Evolutionary conservation across 805 yeast species (phyloP), one percentile per base, ranked within the genome.

Genomic region (Debaryomyces hansenii): DNA sequence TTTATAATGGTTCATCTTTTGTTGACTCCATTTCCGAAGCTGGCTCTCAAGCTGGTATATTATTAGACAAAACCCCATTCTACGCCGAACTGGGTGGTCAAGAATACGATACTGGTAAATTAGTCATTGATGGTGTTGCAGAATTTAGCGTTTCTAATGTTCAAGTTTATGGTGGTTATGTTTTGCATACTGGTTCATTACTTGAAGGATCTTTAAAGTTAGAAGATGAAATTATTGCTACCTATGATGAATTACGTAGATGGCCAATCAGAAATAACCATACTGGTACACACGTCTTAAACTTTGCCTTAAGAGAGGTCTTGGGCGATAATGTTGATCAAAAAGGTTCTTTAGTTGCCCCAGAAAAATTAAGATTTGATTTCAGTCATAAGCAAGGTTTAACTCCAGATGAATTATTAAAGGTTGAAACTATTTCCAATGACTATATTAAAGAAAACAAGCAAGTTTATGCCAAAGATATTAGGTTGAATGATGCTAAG

Each of bases 31-130:
- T 77, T 28, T 38, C 55, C 15, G 75, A 70, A 31, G 47, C 61
- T 4, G 63, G 57, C 28, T 55, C 60, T 44, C 90, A 87, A 64
- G 70, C 78, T 55, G 99, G 99, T 66, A 69, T 94, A 44, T 66
- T 94, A 41, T 76, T 94, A 49, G 95, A 94, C 65, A 86, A 82
- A 67, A 89, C 98, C 20, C 94, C 95, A 66, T 90, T 94, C 71
- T 94, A 94, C 63, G 98, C 99, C 42, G 99, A 94, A 74, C 95
- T 89, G 71, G 99, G 99, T 82, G 99, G 99, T 63, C 99, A 94
- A 77, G 97, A 90, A 69, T 86, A 79, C 62, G 99, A 94, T 66
- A 87, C 95, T 37, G 99, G 99, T 70, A 86, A 82, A 67, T 78
- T 94, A 54, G 91, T 90, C 42, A 83, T 90, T 59, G 97, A 91